Conservation (phyloP, 2,329 filamentous ascomycete genomes). For the Lasiodiplodia theobromae region DNA sequence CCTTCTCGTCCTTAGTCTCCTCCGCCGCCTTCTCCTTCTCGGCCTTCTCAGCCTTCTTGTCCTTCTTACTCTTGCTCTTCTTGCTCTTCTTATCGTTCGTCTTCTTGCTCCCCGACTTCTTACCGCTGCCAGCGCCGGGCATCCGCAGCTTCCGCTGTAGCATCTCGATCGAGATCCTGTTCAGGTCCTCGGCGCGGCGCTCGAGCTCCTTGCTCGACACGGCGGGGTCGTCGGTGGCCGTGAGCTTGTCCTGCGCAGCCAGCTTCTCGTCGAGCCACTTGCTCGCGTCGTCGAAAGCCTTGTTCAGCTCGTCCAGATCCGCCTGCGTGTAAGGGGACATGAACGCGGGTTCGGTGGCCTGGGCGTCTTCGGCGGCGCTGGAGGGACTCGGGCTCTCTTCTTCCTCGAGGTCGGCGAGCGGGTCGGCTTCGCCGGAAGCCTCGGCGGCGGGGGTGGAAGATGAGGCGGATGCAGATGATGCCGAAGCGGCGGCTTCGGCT, state of each 20-base stretch:
- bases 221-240: conserved; percentile 74
- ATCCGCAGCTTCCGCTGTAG: conserved; percentile 70
- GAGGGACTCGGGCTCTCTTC: conserved; percentile 60
- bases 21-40: conserved; percentile 30
- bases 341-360: conserved; percentile 63
- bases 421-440: conserved; percentile 48
- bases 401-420: conserved; percentile 67
- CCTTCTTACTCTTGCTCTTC: conserved; percentile 38
- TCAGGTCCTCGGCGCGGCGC: conserved; percentile 72
- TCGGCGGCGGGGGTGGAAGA: conserved; percentile 53
- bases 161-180: conserved; percentile 73
- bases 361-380: conserved; percentile 42
- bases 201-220: conserved; percentile 76
- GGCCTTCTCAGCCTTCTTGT: conserved; percentile 27
- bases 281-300: conserved; percentile 66
- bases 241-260: conserved; percentile 73
- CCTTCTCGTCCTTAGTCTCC: neutral
- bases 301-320: conserved; percentile 72
- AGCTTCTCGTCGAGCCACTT: conserved; percentile 80
- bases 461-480: conserved; percentile 50
- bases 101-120: conserved; percentile 33
- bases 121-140: conserved; percentile 40
- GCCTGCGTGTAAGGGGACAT: conserved; percentile 73
- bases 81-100: conserved; percentile 48
- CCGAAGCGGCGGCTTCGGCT: conserved; percentile 42